Evolutionary conservation across 2,329 filamentous ascomycete genomes (phyloP).

Genomic region (Colletotrichum karsti): DNA sequence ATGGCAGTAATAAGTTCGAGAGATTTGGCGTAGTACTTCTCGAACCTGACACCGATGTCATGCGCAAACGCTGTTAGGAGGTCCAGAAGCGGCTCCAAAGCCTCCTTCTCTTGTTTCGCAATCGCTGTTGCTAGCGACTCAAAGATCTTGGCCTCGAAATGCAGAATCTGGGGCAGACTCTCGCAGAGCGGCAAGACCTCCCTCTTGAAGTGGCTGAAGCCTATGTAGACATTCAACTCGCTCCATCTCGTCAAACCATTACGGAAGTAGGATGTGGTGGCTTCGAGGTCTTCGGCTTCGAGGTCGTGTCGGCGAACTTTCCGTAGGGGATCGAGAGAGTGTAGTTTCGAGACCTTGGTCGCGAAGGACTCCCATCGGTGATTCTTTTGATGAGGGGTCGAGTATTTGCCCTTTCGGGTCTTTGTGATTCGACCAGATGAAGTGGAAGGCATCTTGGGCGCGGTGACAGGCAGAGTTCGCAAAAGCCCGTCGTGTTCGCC

Average conservation of each 20-base stretch:
- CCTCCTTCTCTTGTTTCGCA: conserved; percentile 77
- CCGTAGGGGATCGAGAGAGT: conserved; percentile 89
- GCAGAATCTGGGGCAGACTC: conserved; percentile 89
- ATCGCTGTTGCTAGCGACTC: conserved; percentile 79
- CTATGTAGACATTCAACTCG: conserved; percentile 88
- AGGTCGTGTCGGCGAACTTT: conserved; percentile 86
- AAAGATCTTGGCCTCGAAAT: conserved; percentile 90
- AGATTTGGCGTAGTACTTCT: conserved; percentile 83
- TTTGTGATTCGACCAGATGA: conserved; percentile 74
- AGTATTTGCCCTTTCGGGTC: conserved; percentile 73
- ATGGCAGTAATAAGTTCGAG: conserved; percentile 81
- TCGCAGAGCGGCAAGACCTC: conserved; percentile 83
- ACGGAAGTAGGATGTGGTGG: conserved; percentile 87
- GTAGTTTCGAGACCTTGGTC: conserved; percentile 88
- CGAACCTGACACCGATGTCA: conserved; percentile 86
- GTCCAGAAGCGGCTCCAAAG: conserved; percentile 85
- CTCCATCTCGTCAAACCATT: conserved; percentile 86
- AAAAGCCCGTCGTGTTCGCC: conserved; percentile 24
- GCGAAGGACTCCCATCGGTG: conserved; percentile 94
- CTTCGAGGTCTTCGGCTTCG: conserved; percentile 78
- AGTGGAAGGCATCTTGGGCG: conserved; percentile 65
- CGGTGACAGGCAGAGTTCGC: conserved; percentile 17
- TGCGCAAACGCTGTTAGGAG: conserved; percentile 95
- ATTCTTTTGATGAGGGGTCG: conserved; percentile 80
- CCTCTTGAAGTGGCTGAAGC: conserved; percentile 80